Evolutionary conservation across 805 yeast species (phyloP).

Genomic region (Nadsonia fulvescens): DNA sequence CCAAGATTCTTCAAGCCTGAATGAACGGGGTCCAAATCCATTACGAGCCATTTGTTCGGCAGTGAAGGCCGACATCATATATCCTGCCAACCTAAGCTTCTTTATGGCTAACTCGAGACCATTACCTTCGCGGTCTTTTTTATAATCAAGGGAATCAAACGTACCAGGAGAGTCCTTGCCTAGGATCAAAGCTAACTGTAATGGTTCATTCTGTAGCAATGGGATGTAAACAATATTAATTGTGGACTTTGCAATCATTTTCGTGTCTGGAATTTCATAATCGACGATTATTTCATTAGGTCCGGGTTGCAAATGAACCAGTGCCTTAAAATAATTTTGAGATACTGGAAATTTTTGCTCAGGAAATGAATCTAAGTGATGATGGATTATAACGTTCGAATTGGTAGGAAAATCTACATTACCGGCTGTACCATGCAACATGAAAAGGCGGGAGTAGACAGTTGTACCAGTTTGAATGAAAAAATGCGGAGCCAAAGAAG

Average conservation of each 20-base stretch:
- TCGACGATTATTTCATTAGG: constrained; percentile 37
- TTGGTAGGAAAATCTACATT: constrained; percentile 1
- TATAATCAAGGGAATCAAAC: constrained; percentile 47
- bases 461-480: constrained; percentile 11
- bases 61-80: constrained; percentile 83
- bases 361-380: constrained; percentile 33
- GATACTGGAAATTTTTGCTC: constrained; percentile 54
- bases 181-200: constrained; percentile 62
- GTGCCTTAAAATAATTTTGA: constrained; percentile 53
- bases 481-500: constrained; percentile 5
- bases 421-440: constrained; percentile 21
- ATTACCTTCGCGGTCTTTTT: constrained; percentile 33
- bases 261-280: constrained; percentile 10
- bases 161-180: constrained; percentile 57
- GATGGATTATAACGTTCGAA: constrained; percentile 24
- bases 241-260: constrained; percentile 8
- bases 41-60: constrained; percentile 70
- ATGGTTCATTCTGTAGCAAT: constrained; percentile 44
- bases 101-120: constrained; percentile 49
- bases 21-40: constrained; percentile 64
- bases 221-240: constrained; percentile 34
- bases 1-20: constrained; percentile 55
- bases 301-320: constrained; percentile 57
- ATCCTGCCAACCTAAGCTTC: constrained; percentile 64
- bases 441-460: constrained; percentile 16